Evolutionary conservation across 768 basidiomycete genomes (phyloP).

Genomic region (Kwoniella dendrophila): DNA sequence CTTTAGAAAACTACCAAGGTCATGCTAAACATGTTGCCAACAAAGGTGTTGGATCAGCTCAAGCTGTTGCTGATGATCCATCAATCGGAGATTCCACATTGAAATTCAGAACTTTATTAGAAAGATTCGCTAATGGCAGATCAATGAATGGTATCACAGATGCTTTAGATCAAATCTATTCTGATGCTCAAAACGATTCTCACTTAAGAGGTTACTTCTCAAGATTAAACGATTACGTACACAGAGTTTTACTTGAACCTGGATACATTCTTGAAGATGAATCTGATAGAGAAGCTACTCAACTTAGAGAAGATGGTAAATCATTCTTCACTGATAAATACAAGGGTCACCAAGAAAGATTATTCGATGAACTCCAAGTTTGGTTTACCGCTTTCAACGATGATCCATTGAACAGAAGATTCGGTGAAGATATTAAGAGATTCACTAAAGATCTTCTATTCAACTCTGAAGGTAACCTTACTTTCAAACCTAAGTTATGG

Average conservation of each 20-base stretch:
- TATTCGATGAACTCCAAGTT: constrained; percentile 69
- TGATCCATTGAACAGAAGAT: constrained; percentile 77
- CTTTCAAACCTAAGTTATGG: constrained; percentile 86
- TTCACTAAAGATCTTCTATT: constrained; percentile 78
- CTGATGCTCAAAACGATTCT: constrained; percentile 73
- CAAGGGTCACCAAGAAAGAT: constrained; percentile 74
- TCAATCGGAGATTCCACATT: constrained; percentile 62
- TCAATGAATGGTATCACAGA: constrained; percentile 71
- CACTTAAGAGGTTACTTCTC: constrained; percentile 75
- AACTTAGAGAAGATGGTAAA: constrained; percentile 71
- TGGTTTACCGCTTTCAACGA: constrained; percentile 86
- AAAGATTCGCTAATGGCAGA: constrained; percentile 81
- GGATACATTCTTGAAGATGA: constrained; percentile 83
- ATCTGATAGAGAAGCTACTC: constrained; percentile 67
- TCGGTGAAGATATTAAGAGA: constrained; percentile 75
- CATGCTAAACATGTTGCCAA: constrained; percentile 60
- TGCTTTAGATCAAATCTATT: constrained; percentile 70
- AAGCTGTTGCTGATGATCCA: constrained; percentile 60
- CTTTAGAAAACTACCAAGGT: constrained; percentile 57
- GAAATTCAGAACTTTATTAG: constrained; percentile 78
- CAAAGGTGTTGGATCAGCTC: constrained; percentile 55
- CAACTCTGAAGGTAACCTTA: constrained; percentile 70
- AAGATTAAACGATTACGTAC: constrained; percentile 65
- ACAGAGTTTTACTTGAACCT: constrained; percentile 74
- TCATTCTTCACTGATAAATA: constrained; percentile 76